phyloP scores from a whole-genome alignment of 1,284 basidiomycete species.

The Porodaedalea pini region DNA sequence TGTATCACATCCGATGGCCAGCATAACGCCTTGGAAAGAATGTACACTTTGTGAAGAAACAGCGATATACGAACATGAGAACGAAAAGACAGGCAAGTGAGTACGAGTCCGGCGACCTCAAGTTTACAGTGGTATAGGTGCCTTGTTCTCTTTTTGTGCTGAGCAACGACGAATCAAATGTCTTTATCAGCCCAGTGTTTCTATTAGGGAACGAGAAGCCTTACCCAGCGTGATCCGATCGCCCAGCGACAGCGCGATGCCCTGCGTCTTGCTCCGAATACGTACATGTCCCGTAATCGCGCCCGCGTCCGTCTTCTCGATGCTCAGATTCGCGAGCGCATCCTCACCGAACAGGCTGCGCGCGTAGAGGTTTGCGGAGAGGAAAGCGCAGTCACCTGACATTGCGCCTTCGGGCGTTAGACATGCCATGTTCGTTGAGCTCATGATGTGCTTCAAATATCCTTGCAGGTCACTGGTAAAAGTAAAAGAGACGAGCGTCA shows the following conservation, averaged over 20 bases:
- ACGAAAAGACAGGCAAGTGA: neutral
- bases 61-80: neutral
- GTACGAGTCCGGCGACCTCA: too few species aligned
- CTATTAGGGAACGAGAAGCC: conserved; percentile 27
- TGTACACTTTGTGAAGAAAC: neutral
- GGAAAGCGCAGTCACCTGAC: conserved; percentile 90
- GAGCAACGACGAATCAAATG: neutral
- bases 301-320: conserved; percentile 84
- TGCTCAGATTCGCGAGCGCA: conserved; percentile 92
- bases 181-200: too few species aligned
- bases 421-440: conserved; percentile 92
- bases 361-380: conserved; percentile 93
- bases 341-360: conserved; percentile 94
- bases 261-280: conserved; percentile 92
- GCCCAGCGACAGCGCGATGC: conserved; percentile 90
- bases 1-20: neutral
- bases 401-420: conserved; percentile 92
- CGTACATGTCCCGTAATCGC: conserved; percentile 87
- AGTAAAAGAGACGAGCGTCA: conserved; percentile 2
- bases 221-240: conserved; percentile 88
- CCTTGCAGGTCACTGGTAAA: conserved; percentile 66
- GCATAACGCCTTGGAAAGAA: neutral
- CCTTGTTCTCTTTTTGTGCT: conserved; percentile 67
- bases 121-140: conserved; percentile 32
- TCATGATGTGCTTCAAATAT: conserved; percentile 89